These are phyloP conservation scores for Lasiosphaeria miniovina DNA, from an alignment of 495 filamentous ascomycete species.

Conservation along the genomic window DNA sequence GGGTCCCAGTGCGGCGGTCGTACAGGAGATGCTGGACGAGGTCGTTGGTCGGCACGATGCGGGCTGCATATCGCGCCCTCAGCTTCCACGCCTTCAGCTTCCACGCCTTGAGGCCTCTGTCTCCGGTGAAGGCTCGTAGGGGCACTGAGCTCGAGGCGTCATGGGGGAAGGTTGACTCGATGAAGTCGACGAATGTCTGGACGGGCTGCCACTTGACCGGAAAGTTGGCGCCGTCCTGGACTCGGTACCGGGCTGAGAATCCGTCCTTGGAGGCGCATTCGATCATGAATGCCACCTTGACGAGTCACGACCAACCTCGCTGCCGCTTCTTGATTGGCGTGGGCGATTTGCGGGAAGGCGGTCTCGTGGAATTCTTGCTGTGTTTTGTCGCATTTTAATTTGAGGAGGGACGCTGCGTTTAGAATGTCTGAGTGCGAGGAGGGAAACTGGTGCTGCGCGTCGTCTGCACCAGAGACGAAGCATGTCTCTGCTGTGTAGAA, in stretches of 20 bases:
- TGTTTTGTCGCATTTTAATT: not conserved
- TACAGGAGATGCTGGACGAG: constrained; percentile 23
- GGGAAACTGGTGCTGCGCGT: not conserved
- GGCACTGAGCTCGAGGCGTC: not conserved
- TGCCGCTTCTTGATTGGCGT: not conserved
- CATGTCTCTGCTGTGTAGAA: not conserved
- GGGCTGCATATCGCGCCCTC: constrained; percentile 17
- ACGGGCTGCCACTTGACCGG: constrained; percentile 1
- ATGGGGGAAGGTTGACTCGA: not conserved
- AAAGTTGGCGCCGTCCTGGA: not conserved
- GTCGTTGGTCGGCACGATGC: constrained; percentile 20
- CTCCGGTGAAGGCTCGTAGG: not conserved
- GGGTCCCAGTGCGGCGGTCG: constrained; percentile 12
- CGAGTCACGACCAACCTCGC: not conserved
- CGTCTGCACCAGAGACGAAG: not conserved
- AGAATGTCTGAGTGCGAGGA: not conserved
- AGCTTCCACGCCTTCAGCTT: constrained; percentile 24
- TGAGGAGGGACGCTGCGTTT: not conserved
- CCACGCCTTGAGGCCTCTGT: not conserved
- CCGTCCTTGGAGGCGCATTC: constrained; percentile 1
- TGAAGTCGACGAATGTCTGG: constrained; percentile 1
- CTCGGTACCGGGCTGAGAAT: not conserved
- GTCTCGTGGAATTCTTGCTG: not conserved
- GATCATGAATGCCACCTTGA: not conserved
- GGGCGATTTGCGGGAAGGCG: not conserved